Percentiles rank a stretch among this genome's conserved stretches.
Evolutionary conservation across 768 basidiomycete genomes (phyloP).

Genomic region (Trametopsis cervina): DNA sequence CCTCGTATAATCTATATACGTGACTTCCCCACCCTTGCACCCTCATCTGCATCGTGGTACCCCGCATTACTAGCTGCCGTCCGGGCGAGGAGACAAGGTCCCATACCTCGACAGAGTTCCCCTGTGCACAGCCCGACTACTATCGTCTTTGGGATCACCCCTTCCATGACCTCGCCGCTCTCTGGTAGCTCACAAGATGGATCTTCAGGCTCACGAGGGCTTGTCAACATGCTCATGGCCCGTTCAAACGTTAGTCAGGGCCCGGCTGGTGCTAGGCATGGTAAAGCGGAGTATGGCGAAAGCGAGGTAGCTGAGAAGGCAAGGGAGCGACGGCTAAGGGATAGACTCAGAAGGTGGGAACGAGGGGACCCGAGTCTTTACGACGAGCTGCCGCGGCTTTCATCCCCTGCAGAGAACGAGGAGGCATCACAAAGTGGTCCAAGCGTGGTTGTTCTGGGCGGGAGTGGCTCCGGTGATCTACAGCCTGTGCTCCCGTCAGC

Average conservation of each 20-base stretch:
- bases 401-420: slow-evolving; percentile 29
- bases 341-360: slow-evolving; percentile 72
- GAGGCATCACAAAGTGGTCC: slow-evolving; percentile 16
- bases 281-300: slow-evolving; percentile 56
- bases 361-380: slow-evolving; percentile 49
- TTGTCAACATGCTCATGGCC: slow-evolving; percentile 41
- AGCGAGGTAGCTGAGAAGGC: slow-evolving; percentile 57
- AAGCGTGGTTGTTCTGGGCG: slow-evolving; percentile 44
- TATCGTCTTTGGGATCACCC: slow-evolving; percentile 85
- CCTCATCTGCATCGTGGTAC: slow-evolving; percentile 73
- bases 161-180: slow-evolving; percentile 53
- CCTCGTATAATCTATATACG: slow-evolving; percentile 82
- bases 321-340: slow-evolving; percentile 65
- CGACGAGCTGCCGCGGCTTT: slow-evolving; percentile 57
- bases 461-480: slow-evolving; percentile 21
- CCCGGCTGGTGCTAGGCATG: slow-evolving; percentile 27
- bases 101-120: slow-evolving; percentile 51
- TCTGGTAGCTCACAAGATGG: slow-evolving; percentile 12
- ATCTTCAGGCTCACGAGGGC: slow-evolving; percentile 14
- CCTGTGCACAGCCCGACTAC: slow-evolving; percentile 64
- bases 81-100: slow-evolving; percentile 64
- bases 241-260: slow-evolving; percentile 29
- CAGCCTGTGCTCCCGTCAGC: slow-evolving; percentile 29
- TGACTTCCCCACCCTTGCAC: slow-evolving; percentile 70
- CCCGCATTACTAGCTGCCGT: slow-evolving; percentile 73